phyloP scores from a whole-genome alignment of 1,284 basidiomycete genomes.

The Ganoderma resinaceum region DNA sequence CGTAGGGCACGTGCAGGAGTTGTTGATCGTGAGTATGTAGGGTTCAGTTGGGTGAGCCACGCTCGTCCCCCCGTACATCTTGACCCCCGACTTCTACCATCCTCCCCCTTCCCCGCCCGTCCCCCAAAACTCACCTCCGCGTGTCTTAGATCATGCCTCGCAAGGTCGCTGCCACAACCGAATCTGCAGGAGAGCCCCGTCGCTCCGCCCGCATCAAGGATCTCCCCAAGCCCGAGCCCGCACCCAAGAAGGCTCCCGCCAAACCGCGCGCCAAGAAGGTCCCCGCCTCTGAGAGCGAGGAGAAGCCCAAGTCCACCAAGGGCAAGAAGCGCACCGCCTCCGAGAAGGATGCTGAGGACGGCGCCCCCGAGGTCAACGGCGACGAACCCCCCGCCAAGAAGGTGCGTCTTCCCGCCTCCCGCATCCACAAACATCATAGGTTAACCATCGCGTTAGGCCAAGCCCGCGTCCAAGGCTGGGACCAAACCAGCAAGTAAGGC shows the following conservation, averaged over 20 bases:
- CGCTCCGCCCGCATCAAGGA: constrained; percentile 79
- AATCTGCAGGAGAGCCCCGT: constrained; percentile 58
- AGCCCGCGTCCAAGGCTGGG: constrained; percentile 34
- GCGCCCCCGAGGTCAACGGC: constrained; percentile 36
- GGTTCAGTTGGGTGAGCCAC: constrained; percentile 33
- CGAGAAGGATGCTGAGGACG: constrained; percentile 42
- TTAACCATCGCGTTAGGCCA: constrained; percentile 33
- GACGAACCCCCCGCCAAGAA: constrained; percentile 45
- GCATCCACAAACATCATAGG: background rate
- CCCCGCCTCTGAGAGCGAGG: constrained; percentile 37
- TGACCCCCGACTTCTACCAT: constrained; percentile 32
- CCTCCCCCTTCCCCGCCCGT: constrained; percentile 26
- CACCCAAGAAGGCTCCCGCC: constrained; percentile 63
- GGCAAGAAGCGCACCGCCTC: constrained; percentile 61
- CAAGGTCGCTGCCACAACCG: constrained; percentile 59
- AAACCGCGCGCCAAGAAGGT: constrained; percentile 69
- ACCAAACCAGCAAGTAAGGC: constrained; percentile 38
- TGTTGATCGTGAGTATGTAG: constrained; percentile 44
- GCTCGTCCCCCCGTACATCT: constrained; percentile 30
- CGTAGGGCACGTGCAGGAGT: constrained; percentile 36
- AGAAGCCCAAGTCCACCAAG: constrained; percentile 63
- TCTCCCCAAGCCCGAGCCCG: constrained; percentile 59
- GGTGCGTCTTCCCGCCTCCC: constrained; percentile 31
- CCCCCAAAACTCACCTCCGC: constrained; percentile 18
- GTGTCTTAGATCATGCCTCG: constrained; percentile 60